Evolutionary conservation across 2,329 filamentous ascomycete species (phyloP).

Genomic region (Cladosporium sp.): DNA sequence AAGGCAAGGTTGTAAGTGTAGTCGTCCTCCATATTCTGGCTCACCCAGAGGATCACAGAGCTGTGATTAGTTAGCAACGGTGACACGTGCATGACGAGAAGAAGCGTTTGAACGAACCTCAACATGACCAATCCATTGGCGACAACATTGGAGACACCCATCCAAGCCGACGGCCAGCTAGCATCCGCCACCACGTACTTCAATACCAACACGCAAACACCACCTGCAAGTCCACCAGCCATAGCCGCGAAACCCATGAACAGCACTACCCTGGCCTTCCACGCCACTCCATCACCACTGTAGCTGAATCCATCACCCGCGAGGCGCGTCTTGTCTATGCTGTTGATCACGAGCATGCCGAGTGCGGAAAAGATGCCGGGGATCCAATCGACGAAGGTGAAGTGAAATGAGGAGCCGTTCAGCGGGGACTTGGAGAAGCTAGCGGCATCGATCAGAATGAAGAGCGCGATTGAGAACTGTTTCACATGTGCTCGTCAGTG

Average conservation of each 20-base stretch:
- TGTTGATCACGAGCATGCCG: slow-evolving; percentile 70
- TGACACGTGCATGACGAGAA: background rate
- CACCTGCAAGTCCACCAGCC: slow-evolving; percentile 63
- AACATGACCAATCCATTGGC: slow-evolving; percentile 64
- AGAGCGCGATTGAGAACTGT: slow-evolving; percentile 67
- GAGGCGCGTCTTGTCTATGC: slow-evolving; percentile 64
- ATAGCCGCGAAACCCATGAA: slow-evolving; percentile 67
- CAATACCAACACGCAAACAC: slow-evolving; percentile 63
- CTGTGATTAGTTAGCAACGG: slow-evolving; percentile 36
- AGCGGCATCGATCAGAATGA: slow-evolving; percentile 64
- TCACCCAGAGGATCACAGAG: slow-evolving; percentile 63
- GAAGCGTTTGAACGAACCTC: slow-evolving; percentile 46
- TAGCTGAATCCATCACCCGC: slow-evolving; percentile 63
- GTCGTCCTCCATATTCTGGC: slow-evolving; percentile 70
- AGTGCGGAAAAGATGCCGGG: slow-evolving; percentile 65
- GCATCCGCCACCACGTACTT: slow-evolving; percentile 63
- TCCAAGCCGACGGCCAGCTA: slow-evolving; percentile 59
- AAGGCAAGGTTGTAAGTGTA: slow-evolving; percentile 67
- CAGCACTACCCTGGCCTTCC: slow-evolving; percentile 65
- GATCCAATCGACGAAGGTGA: slow-evolving; percentile 70
- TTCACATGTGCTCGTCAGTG: background rate
- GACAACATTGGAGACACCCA: slow-evolving; percentile 63
- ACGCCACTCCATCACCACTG: slow-evolving; percentile 62
- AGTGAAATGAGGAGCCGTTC: slow-evolving; percentile 57
- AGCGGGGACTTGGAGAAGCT: slow-evolving; percentile 58